Conservation (phyloP, 2,329 filamentous ascomycete genomes). For the Karstenula rhodostoma region DNA sequence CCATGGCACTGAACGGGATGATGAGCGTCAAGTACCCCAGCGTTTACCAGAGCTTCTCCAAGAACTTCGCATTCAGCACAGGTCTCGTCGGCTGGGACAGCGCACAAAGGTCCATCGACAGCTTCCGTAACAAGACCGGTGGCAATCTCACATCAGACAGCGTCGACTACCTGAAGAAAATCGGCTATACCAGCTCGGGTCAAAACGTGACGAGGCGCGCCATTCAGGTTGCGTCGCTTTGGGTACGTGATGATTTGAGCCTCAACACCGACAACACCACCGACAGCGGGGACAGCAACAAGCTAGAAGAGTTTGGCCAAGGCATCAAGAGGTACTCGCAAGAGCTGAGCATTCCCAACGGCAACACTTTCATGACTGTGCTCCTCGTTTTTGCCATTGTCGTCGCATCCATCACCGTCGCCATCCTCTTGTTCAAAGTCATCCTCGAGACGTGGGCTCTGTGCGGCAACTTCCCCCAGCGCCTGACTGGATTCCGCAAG, state of each 20-base stretch:
- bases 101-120: constrained; percentile 84
- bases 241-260: constrained; percentile 59
- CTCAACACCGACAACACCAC: constrained; percentile 42
- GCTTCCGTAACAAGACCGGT: constrained; percentile 80
- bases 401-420: constrained; percentile 81
- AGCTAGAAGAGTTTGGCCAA: constrained; percentile 66
- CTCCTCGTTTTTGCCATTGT: constrained; percentile 88
- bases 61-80: constrained; percentile 93
- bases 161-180: constrained; percentile 75
- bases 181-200: constrained; percentile 72
- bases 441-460: constrained; percentile 90
- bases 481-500: constrained; percentile 84
- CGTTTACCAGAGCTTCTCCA: constrained; percentile 87
- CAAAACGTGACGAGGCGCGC: constrained; percentile 66
- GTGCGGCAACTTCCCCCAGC: constrained; percentile 84
- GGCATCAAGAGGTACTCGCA: constrained; percentile 87
- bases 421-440: constrained; percentile 88
- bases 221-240: constrained; percentile 55
- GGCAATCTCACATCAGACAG: constrained; percentile 86
- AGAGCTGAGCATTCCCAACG: constrained; percentile 81
- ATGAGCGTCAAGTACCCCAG: constrained; percentile 86
- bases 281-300: constrained; percentile 53
- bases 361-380: constrained; percentile 96
- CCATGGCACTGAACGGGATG: constrained; percentile 96
- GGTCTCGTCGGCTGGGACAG: constrained; percentile 83